Conservation (phyloP, 768 basidiomycete genomes). For the Boletus reticuloceps region DNA sequence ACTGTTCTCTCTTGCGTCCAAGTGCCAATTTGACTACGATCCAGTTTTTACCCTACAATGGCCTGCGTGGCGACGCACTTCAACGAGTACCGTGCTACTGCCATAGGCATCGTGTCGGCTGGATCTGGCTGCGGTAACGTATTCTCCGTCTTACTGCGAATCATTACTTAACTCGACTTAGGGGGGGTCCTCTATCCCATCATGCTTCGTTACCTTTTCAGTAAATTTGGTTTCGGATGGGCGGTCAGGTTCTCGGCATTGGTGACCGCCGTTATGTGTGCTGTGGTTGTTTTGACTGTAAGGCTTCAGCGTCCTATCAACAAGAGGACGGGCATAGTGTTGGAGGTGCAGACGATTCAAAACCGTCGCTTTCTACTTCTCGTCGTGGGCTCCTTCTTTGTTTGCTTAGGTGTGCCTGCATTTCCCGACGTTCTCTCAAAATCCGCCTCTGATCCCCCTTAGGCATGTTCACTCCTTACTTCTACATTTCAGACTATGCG, state of each 20-base stretch:
- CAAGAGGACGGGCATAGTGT: conserved; percentile 17
- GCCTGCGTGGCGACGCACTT: conserved; percentile 69
- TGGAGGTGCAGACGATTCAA: conserved; percentile 33
- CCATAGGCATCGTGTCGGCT: conserved; percentile 65
- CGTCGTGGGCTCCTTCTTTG: conserved; percentile 51
- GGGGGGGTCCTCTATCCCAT: conserved; percentile 74
- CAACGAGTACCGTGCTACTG: conserved; percentile 61
- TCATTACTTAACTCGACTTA: conserved; percentile 25
- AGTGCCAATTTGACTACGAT: conserved; percentile 3
- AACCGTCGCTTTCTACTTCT: conserved; percentile 56
- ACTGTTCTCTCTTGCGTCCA: not conserved
- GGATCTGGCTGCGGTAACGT: conserved; percentile 62
- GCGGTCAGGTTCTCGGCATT: conserved; percentile 57
- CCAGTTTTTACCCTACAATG: conserved; percentile 70
- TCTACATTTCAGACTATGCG: conserved; percentile 65
- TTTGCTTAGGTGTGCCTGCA: conserved; percentile 52
- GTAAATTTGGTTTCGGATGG: conserved; percentile 58
- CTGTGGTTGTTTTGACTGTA: conserved; percentile 47
- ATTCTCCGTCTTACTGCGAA: conserved; percentile 9
- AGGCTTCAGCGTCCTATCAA: conserved; percentile 27
- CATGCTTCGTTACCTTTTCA: conserved; percentile 56
- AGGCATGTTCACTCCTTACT: conserved; percentile 73
- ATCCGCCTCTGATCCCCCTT: conserved; percentile 2
- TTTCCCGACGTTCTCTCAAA: not conserved
- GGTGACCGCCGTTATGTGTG: conserved; percentile 46